A percentile compares a stretch with the other conserved stretches of the same genome.
phyloP scores from a whole-genome alignment of 2,329 filamentous ascomycete species.

The Pseudomassariella vexata region DNA sequence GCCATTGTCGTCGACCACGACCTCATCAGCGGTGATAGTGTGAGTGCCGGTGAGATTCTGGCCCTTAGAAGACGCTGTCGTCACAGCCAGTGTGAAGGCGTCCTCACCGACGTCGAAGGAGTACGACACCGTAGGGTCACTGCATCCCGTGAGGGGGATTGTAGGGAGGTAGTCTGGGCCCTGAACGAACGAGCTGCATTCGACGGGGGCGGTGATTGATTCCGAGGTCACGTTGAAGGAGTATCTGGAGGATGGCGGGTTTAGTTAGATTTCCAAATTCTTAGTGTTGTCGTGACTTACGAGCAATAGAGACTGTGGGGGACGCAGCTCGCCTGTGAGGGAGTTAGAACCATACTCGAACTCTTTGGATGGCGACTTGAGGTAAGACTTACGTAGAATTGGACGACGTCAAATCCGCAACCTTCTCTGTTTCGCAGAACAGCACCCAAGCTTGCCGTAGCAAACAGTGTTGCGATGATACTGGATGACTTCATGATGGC shows the following conservation, averaged over 20 bases:
- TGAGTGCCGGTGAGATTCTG: slow-evolving; percentile 16
- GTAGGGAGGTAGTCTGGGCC: slow-evolving; percentile 15
- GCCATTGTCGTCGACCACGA: slow-evolving; percentile 13
- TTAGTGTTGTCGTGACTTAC: no score
- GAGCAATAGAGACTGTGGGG: slow-evolving; percentile 15
- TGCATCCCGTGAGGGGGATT: slow-evolving; percentile 13
- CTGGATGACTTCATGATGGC: no score
- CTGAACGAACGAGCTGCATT: slow-evolving; percentile 13
- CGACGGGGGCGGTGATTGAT: no score
- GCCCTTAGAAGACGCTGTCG: slow-evolving; percentile 11
- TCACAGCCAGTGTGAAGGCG: slow-evolving; percentile 12
- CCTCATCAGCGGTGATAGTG: slow-evolving; percentile 10
- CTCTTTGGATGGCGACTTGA: no score
- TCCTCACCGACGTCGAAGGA: slow-evolving; percentile 8
- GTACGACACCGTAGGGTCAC: slow-evolving; percentile 11
- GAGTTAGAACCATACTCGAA: no score
- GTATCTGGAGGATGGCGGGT: not conserved
- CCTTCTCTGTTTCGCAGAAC: no score
- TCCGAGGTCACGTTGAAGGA: not conserved
- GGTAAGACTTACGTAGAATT: no score
- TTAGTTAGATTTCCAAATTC: no score
- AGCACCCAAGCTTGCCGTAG: no score
- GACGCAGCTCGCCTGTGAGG: slow-evolving; percentile 18
- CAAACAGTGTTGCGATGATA: no score
- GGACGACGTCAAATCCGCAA: no score